Evolutionary conservation across 2,329 filamentous ascomycete genomes (phyloP).

Genomic region (Microdochium nivale): DNA sequence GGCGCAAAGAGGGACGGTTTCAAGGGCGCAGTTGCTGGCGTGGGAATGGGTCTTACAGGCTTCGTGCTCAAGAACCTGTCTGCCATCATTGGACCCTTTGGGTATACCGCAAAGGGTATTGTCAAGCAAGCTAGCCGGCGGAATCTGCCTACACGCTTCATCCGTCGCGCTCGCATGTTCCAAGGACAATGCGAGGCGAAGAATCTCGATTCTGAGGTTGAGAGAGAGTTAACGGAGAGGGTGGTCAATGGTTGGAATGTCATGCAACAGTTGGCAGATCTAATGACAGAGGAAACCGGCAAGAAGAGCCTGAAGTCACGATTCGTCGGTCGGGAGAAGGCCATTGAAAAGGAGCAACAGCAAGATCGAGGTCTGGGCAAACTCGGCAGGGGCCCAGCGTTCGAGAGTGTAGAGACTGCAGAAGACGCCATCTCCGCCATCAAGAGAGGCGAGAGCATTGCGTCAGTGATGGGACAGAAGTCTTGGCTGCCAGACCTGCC

Average conservation of each 20-base stretch:
- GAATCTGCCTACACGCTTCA: conserved; percentile 40
- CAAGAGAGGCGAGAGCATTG: conserved; percentile 31
- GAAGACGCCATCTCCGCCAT: conserved; percentile 35
- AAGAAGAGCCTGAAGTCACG: conserved; percentile 7
- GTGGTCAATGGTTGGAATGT: conserved; percentile 32
- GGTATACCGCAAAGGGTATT: conserved; percentile 56
- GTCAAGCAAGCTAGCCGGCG: conserved; percentile 49
- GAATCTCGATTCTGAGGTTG: conserved; percentile 22
- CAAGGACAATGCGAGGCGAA: conserved; percentile 44
- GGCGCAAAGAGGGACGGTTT: conserved; percentile 47
- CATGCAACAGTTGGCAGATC: conserved; percentile 28
- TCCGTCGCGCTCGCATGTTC: conserved; percentile 48
- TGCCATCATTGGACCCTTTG: conserved; percentile 50
- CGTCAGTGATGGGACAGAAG: conserved; percentile 15
- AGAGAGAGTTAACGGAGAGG: conserved; percentile 16
- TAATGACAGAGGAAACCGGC: conserved; percentile 25
- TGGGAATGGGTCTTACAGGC: conserved; percentile 55
- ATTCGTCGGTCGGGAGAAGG: conserved; percentile 4
- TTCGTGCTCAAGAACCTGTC: conserved; percentile 57
- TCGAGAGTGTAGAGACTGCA: conserved; percentile 40
- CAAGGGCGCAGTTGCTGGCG: conserved; percentile 40
- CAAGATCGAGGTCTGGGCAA: conserved; percentile 24
- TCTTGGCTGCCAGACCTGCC: not conserved
- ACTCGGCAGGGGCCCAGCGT: conserved; percentile 32
- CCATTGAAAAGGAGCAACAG: conserved; percentile 20